Evolutionary conservation across 2,329 filamentous ascomycete genomes (phyloP).

Genomic region (Penicillium sclerotigenum): DNA sequence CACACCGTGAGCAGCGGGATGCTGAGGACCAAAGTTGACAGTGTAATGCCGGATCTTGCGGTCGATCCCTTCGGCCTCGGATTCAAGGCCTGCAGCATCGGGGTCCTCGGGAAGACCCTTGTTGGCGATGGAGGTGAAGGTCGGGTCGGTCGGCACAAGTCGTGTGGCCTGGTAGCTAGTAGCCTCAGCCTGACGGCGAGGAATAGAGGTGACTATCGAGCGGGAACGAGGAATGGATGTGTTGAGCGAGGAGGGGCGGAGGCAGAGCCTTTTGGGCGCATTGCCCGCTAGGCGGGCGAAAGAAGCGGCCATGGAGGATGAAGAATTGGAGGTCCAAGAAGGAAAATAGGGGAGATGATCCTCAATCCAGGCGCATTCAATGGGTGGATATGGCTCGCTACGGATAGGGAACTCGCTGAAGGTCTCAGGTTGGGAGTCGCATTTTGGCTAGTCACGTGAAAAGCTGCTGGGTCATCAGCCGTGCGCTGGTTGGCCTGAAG

Average conservation of each 20-base stretch:
- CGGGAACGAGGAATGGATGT: constrained; percentile 48
- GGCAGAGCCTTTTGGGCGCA: constrained; percentile 58
- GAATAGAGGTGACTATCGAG: constrained; percentile 54
- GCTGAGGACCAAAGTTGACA: constrained; percentile 98
- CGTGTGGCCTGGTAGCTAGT: constrained; percentile 50
- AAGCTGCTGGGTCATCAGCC: constrained; percentile 36
- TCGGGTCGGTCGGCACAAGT: constrained; percentile 57
- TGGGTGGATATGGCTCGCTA: constrained; percentile 31
- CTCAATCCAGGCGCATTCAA: constrained; percentile 40
- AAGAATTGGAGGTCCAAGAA: constrained; percentile 20
- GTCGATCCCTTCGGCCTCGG: constrained; percentile 41
- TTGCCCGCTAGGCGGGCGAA: constrained; percentile 59
- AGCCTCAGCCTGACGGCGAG: constrained; percentile 54
- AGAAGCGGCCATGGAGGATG: constrained; percentile 55
- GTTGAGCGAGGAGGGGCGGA: constrained; percentile 50
- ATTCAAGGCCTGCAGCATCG: constrained; percentile 49
- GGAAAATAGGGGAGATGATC: constrained; percentile 26
- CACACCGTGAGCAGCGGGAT: constrained; percentile 97
- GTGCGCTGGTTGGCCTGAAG: constrained; percentile 32
- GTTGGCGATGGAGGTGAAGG: constrained; percentile 48
- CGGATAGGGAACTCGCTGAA: constrained; percentile 29
- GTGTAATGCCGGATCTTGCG: constrained; percentile 98
- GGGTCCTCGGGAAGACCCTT: constrained; percentile 39
- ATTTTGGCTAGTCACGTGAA: constrained; percentile 39
- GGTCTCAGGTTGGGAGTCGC: constrained; percentile 33